Evolutionary conservation across 352 stramenopile genomes (phyloP), one percentile per base, ranked within the genome.

Genomic region (Blastocystis sp.): DNA sequence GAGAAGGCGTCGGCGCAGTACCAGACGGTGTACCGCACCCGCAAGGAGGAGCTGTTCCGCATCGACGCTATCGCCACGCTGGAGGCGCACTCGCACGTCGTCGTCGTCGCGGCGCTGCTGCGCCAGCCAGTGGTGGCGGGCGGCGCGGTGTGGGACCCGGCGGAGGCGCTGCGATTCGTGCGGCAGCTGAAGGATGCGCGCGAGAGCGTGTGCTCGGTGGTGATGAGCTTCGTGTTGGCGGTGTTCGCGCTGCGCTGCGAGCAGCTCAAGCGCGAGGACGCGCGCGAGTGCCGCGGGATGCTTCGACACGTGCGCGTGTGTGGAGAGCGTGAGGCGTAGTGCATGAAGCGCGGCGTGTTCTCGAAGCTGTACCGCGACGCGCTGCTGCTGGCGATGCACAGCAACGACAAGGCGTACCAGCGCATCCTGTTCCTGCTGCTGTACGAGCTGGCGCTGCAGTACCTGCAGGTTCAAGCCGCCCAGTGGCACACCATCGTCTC

Each of bases 401-500:
- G 34, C 4, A 45, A 69, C 21, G 74, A 84, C 38, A 21, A 19
- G 17, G 61, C 14, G 14, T 70, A 67, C 28, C 10, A 34, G n/a
- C 52, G 52, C 7, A 84, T 84, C 61, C 40, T 84, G 3, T 69
- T 41, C 11, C 34, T 41, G 7, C 23, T 84, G 23, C 4, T 53
- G 1, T 84, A 59, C n/a, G 53, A 84, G 52, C 45, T 62, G 21
- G 1, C 69, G 7, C 23, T n/a, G 7, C 21, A 53, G n/a, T 84
- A 84, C 45, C 74, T 84, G 3, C 60, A 52, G 2, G 41, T 84
- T 14, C 74, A 84, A 28, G 45, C 74, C 9, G 67, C 74, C 4
- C 74, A 84, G n/a, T 84, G 74, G 74, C 74, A 84, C 23, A 84
- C 74, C 21, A 62, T 84, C 28, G 34, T 69, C n/a, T 67, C 74